Base-by-base conservation (phyloP, 225 moss, liverwort and hornwort genomes). In the Marchantia paleacea region DNA sequence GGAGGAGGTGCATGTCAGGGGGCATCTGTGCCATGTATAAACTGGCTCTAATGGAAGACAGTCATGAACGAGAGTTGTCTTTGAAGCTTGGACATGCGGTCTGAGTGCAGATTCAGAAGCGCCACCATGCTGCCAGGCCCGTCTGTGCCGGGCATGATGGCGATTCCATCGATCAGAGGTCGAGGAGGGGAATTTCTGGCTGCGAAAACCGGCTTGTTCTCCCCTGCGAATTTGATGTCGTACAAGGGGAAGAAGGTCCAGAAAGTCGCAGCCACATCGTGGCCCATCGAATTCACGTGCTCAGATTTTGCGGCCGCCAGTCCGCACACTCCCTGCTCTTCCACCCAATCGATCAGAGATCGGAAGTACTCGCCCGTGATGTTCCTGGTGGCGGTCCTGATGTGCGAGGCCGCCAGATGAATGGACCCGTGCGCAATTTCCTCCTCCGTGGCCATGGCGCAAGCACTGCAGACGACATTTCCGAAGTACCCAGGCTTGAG, bases 171-270 rank as follows among this genome's bases (percentile, higher is more conserved):
- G 52, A 84, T 77, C 14, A 73, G 12, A 6, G 51, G 28, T 26
- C 78, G 70, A 18, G 82, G 78, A 52, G 72, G 64, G 14, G 75
- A 57, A 26, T 80, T 80, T 16, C 84, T 58, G 18, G 68, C 75
- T 10, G 55, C 68, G 3, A 58, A 51, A 60, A 63, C 39, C 13
- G 84, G 84, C 12, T 39, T 76, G 0, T 66, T 54, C 72, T 74
- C 79, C 25, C 79, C 84, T 10, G 52, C 52, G 24, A 84, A 85
- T 28, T 73, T 58, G 47, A 85, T 81, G 0, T 85, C 78, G 52
- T 81, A 81, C n/a, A 85, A 63, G 3, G 84, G 84, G 55, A 81
- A 81, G 49, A 73, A 78, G 19, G 77, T 81, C 77, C 81, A 85
- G 73, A 81, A 81, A 9, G 81, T 85, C n/a, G 78, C 81, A 3